Percentiles rank a stretch among this genome's conserved stretches.
These are phyloP conservation scores for Saccharomycopsis sp. DNA, from an alignment of 805 yeast species.

Conservation along the genomic window DNA sequence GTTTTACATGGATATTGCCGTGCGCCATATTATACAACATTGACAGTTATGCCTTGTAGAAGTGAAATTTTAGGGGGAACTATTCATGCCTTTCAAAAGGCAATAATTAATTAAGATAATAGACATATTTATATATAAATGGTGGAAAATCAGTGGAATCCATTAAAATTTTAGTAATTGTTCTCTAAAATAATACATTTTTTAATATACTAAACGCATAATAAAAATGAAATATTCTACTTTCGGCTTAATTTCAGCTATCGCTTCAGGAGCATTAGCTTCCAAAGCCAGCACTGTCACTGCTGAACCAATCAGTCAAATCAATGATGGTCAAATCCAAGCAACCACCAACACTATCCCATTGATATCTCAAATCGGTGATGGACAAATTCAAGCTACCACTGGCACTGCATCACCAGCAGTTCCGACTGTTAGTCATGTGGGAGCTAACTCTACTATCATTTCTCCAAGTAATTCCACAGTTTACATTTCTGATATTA, in stretches of 20 bases:
- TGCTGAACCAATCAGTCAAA: background rate
- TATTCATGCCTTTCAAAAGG: too few relatives aligned
- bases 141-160: background rate
- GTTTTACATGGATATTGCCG: too few relatives aligned
- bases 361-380: slow-evolving; percentile 18
- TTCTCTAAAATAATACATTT: background rate
- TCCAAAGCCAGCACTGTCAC: slow-evolving; percentile 2
- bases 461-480: background rate
- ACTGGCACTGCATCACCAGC: slow-evolving; percentile 5
- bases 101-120: background rate
- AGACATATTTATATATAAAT: background rate
- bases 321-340: too few relatives aligned
- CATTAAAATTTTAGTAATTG: background rate
- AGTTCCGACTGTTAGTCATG: background rate
- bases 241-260: slow-evolving; percentile 3
- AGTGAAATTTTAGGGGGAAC: too few relatives aligned
- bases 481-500: slow-evolving; percentile 18
- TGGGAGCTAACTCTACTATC: slow-evolving; percentile 2
- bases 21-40: too few relatives aligned
- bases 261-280: slow-evolving; percentile 3
- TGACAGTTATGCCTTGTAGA: too few relatives aligned
- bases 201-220: background rate
- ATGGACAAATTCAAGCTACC: slow-evolving; percentile 22
- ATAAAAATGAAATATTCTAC: slow-evolving; percentile 15
- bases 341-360: slow-evolving; percentile 13